These are phyloP conservation scores for Phytophthora fragariae DNA, from an alignment of 352 stramenopile genomes.

Conservation along the genomic window DNA sequence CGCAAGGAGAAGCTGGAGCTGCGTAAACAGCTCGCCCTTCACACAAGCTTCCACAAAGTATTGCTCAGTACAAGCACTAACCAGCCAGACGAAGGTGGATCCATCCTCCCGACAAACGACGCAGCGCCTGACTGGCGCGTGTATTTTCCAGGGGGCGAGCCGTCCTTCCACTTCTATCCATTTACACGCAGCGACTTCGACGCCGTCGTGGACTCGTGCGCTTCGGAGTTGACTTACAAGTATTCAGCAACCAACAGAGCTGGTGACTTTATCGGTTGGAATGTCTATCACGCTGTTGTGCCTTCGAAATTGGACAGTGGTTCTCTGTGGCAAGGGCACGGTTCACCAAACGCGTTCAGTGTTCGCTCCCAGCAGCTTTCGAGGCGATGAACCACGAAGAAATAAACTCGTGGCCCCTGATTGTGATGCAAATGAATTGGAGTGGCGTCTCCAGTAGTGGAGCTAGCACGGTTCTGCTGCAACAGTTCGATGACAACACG, in stretches of 20 bases:
- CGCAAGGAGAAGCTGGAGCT: background rate
- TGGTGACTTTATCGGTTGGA: slow-evolving; percentile 15
- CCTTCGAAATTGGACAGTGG: slow-evolving; percentile 1
- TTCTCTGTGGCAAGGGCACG: slow-evolving; percentile 5
- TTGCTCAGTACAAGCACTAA: background rate
- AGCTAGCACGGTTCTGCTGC: slow-evolving; percentile 24
- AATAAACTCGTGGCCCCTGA: slow-evolving; percentile 25
- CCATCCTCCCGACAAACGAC: slow-evolving; percentile 1
- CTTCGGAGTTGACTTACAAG: slow-evolving; percentile 1
- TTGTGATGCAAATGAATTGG: slow-evolving; percentile 32
- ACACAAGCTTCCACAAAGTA: background rate
- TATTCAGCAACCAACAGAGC: background rate
- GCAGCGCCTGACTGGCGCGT: slow-evolving; percentile 10
- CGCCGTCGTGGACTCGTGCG: slow-evolving; percentile 15
- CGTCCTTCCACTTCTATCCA: slow-evolving; percentile 12
- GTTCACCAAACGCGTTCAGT: slow-evolving; percentile 14
- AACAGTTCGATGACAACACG: slow-evolving; percentile 34
- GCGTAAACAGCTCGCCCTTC: background rate
- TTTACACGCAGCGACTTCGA: slow-evolving; percentile 1
- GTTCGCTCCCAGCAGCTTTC: slow-evolving; percentile 7
- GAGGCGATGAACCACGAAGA: slow-evolving; percentile 24
- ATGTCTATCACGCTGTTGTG: slow-evolving; percentile 2
- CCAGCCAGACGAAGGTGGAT: slow-evolving; percentile 2
- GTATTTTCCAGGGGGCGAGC: background rate
- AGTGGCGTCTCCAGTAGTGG: slow-evolving; percentile 11